phyloP scores from a whole-genome alignment of 108 stramenopile species.

The Skeletonema marinoi region DNA sequence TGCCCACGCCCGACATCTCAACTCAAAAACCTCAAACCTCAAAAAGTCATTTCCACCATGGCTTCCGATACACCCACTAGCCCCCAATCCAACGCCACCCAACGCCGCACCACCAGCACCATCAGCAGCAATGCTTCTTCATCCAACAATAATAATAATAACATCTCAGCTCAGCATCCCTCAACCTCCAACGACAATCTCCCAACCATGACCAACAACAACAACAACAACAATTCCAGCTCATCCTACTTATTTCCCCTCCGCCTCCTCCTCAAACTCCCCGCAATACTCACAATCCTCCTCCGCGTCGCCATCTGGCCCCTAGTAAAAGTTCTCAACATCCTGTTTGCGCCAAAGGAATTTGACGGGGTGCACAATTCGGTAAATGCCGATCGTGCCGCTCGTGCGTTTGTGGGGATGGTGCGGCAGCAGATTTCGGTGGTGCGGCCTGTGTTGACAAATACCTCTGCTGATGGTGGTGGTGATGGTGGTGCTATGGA shows the following conservation, averaged over 20 bases:
- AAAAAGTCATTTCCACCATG: slow-evolving; percentile 4
- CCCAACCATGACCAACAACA: neutral
- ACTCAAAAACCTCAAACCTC: neutral
- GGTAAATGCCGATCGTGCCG: slow-evolving; percentile 61
- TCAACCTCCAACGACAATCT: neutral
- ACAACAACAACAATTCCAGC: no score
- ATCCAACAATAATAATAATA: neutral
- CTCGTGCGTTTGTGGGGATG: slow-evolving; percentile 59
- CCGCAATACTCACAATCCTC: slow-evolving; percentile 31
- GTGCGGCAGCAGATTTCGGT: slow-evolving; percentile 36
- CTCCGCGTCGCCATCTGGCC: slow-evolving; percentile 61
- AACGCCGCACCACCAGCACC: slow-evolving; percentile 20
- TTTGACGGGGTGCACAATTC: slow-evolving; percentile 66
- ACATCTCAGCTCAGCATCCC: neutral
- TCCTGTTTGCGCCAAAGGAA: slow-evolving; percentile 53
- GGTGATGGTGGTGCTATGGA: slow-evolving; percentile 21
- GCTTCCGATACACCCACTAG: slow-evolving; percentile 13
- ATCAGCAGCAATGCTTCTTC: neutral
- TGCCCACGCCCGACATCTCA: neutral
- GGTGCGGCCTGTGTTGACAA: slow-evolving; percentile 14
- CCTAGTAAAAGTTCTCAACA: slow-evolving; percentile 28
- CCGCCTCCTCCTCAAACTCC: slow-evolving; percentile 18
- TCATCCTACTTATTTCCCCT: no score
- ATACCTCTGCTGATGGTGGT: neutral
- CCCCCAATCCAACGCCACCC: slow-evolving; percentile 22